phyloP scores from a whole-genome alignment of 805 yeast genomes.

The Priceomyces fermenticarens region DNA sequence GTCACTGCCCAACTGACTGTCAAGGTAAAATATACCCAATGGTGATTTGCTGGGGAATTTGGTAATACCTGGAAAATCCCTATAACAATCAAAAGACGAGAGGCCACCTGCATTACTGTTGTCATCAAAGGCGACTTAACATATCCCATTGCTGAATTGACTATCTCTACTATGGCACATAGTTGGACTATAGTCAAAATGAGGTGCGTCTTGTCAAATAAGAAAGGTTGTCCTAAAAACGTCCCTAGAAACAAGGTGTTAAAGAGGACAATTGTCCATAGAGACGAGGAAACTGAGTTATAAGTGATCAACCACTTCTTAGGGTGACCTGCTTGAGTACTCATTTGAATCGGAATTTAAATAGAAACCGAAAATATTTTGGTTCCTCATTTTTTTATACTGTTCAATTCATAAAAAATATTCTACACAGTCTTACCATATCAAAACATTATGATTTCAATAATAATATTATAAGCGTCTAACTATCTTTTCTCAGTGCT shows the following conservation, averaged over 20 bases:
- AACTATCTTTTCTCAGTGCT: too few species aligned
- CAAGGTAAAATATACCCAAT: conserved; percentile 64
- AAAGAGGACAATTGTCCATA: conserved; percentile 41
- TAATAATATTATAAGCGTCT: too few species aligned
- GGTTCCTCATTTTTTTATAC: too few species aligned
- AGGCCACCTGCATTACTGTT: conserved; percentile 81
- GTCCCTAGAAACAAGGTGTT: conserved; percentile 34
- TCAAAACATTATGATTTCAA: too few species aligned
- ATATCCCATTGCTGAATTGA: conserved; percentile 72
- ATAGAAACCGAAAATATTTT: background rate
- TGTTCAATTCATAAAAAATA: too few species aligned
- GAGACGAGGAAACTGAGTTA: conserved; percentile 39
- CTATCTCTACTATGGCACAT: conserved; percentile 75
- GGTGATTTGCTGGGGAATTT: conserved; percentile 56
- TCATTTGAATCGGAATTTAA: conserved; percentile 1
- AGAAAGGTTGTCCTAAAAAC: conserved; percentile 59
- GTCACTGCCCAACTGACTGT: conserved; percentile 88
- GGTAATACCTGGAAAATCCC: conserved; percentile 83
- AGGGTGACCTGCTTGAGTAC: conserved; percentile 10
- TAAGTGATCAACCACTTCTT: conserved; percentile 40
- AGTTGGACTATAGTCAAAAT: conserved; percentile 70
- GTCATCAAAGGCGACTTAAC: conserved; percentile 86
- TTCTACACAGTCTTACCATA: too few species aligned
- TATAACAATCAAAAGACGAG: conserved; percentile 76
- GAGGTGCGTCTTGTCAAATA: conserved; percentile 57